Evolutionary conservation across 345 rosid species (phyloP).

Genomic region (Sisymbrium altissimum): DNA sequence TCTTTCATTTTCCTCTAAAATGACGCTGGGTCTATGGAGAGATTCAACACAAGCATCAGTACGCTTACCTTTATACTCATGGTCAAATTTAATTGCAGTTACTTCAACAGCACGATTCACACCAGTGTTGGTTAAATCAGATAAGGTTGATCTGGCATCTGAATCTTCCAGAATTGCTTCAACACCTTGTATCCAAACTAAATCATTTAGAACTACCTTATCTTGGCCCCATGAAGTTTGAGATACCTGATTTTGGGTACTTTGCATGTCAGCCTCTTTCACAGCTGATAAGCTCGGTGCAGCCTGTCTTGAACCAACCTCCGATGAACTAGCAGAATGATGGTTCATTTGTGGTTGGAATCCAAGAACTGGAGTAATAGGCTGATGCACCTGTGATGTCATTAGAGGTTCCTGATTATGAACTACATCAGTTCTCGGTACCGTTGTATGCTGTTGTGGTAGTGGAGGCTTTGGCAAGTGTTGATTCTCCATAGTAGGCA

Average conservation of each 20-base stretch:
- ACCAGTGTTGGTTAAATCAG: neutral
- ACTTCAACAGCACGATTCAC: neutral
- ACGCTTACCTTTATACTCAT: neutral
- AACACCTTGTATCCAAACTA: neutral
- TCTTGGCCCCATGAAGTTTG: neutral
- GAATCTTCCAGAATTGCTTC: neutral
- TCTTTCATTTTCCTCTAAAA: neutral
- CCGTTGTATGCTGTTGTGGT: neutral
- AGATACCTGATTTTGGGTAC: neutral
- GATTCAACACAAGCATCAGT: neutral
- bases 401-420: neutral
- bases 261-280: neutral
- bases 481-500: neutral
- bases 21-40: neutral
- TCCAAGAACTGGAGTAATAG: neutral
- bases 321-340: neutral
- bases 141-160: neutral
- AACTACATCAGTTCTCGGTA: neutral
- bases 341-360: neutral
- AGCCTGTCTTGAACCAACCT: neutral
- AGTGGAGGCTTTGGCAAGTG: conserved; percentile 28
- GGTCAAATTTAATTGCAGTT: neutral
- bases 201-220: neutral
- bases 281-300: neutral
- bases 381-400: neutral